Evolutionary conservation across 352 stramenopile species (phyloP).

Genomic region (Pythium pyrilobum): DNA sequence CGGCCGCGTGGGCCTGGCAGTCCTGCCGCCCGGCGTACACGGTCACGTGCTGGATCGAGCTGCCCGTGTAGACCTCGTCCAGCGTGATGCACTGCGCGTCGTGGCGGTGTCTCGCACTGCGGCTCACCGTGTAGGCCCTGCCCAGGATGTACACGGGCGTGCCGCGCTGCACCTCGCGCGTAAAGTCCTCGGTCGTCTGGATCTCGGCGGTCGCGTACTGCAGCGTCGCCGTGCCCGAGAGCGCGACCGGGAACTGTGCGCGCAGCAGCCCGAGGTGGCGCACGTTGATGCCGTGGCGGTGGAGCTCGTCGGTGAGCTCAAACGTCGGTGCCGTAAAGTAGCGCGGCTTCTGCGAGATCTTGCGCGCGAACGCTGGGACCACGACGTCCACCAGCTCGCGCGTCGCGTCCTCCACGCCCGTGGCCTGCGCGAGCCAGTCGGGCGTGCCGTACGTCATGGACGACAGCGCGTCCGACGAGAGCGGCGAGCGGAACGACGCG

Average conservation of each 20-base stretch:
- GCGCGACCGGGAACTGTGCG: constrained; percentile 63
- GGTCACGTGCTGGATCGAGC: constrained; percentile 67
- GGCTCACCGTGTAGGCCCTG: constrained; percentile 42
- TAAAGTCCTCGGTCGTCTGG: constrained; percentile 77
- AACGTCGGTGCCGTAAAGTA: constrained; percentile 55
- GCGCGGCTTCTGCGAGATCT: constrained; percentile 53
- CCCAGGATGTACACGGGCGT: constrained; percentile 52
- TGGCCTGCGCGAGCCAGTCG: constrained; percentile 78
- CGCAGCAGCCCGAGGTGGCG: constrained; percentile 85
- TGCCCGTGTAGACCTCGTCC: constrained; percentile 39
- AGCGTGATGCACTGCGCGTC: constrained; percentile 62
- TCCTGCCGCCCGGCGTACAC: constrained; percentile 63
- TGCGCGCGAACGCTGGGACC: constrained; percentile 75
- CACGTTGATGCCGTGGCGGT: constrained; percentile 88
- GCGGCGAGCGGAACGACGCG: constrained; percentile 27
- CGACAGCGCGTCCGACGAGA: constrained; percentile 83
- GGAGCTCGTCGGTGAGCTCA: constrained; percentile 74
- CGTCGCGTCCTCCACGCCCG: constrained; percentile 68
- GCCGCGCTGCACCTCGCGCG: constrained; percentile 72
- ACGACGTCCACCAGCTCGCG: constrained; percentile 61
- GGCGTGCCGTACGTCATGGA: constrained; percentile 81
- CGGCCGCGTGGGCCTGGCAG: constrained; percentile 42
- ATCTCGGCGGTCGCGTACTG: constrained; percentile 81
- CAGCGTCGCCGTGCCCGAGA: constrained; percentile 72
- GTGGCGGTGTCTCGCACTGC: constrained; percentile 34